Percentiles rank a stretch among this genome's conserved stretches.
Conservation (phyloP, 2,329 filamentous ascomycete species). For the Lachnellula hyalina region DNA sequence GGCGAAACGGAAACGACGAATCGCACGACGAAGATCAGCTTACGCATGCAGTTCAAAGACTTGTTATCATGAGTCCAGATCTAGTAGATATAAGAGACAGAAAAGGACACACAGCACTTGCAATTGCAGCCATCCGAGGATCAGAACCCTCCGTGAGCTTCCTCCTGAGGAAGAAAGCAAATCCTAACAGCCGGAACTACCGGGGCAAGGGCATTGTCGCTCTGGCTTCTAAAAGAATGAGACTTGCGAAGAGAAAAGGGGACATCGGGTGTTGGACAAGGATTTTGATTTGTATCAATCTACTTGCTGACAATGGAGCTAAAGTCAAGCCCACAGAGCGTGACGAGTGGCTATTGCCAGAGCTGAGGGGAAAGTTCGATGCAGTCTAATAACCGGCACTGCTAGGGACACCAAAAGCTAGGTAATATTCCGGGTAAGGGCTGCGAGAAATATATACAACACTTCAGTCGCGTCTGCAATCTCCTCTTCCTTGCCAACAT, state of each 20-base stretch:
- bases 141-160: not conserved
- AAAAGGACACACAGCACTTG: constrained; percentile 2
- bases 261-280: not conserved
- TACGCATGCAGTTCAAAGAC: not conserved
- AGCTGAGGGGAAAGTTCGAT: not conserved
- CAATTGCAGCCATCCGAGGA: constrained; percentile 3
- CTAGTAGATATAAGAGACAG: constrained; percentile 3
- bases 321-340: not conserved
- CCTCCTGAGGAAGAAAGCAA: not conserved
- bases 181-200: not conserved
- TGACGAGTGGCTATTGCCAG: not conserved
- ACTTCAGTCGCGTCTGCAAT: too few relatives aligned
- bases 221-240: not conserved
- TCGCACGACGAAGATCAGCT: not conserved
- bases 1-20: not conserved
- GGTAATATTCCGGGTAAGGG: too few relatives aligned
- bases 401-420: not conserved
- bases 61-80: not conserved
- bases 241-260: not conserved
- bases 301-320: not conserved
- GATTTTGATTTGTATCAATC: not conserved
- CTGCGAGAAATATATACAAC: too few relatives aligned
- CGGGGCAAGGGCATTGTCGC: not conserved
- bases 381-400: not conserved
- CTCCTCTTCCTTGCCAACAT: too few relatives aligned